These are phyloP conservation scores for Suillus discolor DNA, from an alignment of 768 basidiomycete species.

Conservation along the genomic window DNA sequence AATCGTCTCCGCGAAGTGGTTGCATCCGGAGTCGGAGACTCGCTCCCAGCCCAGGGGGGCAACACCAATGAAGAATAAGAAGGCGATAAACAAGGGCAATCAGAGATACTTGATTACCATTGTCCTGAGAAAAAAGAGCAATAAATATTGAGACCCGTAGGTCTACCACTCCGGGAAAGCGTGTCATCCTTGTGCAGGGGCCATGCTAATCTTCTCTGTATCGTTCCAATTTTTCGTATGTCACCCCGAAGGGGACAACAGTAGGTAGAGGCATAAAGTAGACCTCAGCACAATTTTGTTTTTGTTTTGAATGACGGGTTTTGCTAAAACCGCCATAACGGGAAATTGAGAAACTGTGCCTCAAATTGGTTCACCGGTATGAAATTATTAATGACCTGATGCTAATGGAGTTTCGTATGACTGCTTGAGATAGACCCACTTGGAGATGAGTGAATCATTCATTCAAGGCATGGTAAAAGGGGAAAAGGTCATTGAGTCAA, in stretches of 20 bases:
- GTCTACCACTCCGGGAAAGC: slow-evolving; percentile 91
- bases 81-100: background rate
- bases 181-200: slow-evolving; percentile 99
- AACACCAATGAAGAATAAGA: background rate
- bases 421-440: too few species aligned
- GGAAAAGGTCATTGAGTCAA: too few species aligned
- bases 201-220: slow-evolving; percentile 99
- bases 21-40: too few species aligned
- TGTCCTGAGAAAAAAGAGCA: slow-evolving; percentile 17
- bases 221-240: slow-evolving; percentile 99
- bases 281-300: background rate
- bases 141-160: slow-evolving; percentile 47
- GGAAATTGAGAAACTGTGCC: background rate
- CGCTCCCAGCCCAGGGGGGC: too few species aligned
- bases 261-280: rapidly evolving
- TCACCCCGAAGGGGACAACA: slow-evolving; percentile 84
- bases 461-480: too few species aligned
- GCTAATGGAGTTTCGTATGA: too few species aligned
- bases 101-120: background rate
- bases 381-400: too few species aligned
- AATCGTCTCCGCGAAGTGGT: too few species aligned
- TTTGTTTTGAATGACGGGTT: background rate
- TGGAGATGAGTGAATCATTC: too few species aligned
- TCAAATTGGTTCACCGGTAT: too few species aligned
- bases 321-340: background rate